Percentiles rank a stretch among this genome's conserved stretches.
These are phyloP conservation scores for Colletotrichum sublineola DNA, from an alignment of 2,329 filamentous ascomycete genomes.

Conservation along the genomic window DNA sequence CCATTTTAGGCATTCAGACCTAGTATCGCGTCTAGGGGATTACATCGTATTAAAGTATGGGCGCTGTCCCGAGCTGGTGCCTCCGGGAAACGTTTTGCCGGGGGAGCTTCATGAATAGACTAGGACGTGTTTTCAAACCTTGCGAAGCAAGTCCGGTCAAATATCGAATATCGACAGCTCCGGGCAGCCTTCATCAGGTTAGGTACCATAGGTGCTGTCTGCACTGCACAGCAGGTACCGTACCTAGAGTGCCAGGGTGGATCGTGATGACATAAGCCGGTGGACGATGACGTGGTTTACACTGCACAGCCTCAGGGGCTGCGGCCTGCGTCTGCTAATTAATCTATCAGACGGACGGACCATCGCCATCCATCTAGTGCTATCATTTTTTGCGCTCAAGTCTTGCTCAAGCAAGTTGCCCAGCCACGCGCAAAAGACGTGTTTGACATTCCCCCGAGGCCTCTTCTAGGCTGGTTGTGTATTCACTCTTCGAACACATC, in stretches of 20 bases:
- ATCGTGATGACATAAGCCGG: constrained; percentile 8
- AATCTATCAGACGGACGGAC: neutral
- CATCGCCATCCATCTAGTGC: neutral
- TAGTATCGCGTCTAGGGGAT: no score
- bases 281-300: neutral
- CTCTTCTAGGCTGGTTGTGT: neutral
- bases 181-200: neutral
- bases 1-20: neutral
- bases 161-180: neutral
- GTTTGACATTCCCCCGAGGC: neutral
- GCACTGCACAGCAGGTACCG: no score
- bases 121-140: neutral
- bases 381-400: neutral
- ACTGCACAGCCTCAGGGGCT: constrained; percentile 24
- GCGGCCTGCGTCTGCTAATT: neutral
- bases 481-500: neutral
- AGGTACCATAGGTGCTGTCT: neutral
- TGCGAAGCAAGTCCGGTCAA: neutral
- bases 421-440: neutral
- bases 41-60: neutral
- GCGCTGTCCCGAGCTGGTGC: neutral
- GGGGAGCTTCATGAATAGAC: neutral
- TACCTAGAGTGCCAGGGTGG: neutral
- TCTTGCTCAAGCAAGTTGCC: neutral
- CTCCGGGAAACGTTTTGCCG: no score